phyloP scores from a whole-genome alignment of 305 asterid genomes.

The Solanum hybrid region DNA sequence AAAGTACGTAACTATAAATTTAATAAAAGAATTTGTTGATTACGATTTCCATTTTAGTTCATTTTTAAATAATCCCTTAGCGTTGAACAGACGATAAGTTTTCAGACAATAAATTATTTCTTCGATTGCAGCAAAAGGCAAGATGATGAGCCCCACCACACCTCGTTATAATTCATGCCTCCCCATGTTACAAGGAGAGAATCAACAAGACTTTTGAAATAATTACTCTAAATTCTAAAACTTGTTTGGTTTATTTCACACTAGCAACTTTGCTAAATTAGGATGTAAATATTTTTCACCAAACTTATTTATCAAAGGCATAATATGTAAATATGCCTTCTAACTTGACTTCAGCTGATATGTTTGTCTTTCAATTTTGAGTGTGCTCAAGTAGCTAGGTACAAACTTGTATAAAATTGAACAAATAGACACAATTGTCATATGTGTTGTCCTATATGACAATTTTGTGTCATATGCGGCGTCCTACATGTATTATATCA shows the following conservation, averaged over 20 bases:
- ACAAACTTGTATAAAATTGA: too few relatives aligned
- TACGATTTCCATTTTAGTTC: background rate
- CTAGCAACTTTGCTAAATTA: background rate
- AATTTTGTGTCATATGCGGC: too few relatives aligned
- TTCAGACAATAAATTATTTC: background rate
- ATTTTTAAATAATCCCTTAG: background rate
- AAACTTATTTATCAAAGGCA: background rate
- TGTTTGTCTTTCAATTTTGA: fast-evolving
- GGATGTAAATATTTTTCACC: background rate
- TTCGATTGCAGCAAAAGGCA: background rate
- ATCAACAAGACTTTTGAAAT: background rate
- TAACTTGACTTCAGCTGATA: fast-evolving
- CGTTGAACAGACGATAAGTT: background rate
- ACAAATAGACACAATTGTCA: too few relatives aligned
- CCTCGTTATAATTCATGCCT: background rate
- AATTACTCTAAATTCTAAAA: background rate
- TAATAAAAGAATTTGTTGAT: background rate
- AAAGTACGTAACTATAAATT: background rate
- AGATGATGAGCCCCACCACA: background rate
- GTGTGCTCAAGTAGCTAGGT: fast-evolving
- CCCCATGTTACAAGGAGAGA: background rate
- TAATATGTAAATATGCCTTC: too few relatives aligned
- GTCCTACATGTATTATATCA: background rate
- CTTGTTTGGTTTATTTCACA: background rate
- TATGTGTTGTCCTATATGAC: too few relatives aligned